phyloP scores from a whole-genome alignment of 257 asterid species.

The Nicotiana noctiflora region DNA sequence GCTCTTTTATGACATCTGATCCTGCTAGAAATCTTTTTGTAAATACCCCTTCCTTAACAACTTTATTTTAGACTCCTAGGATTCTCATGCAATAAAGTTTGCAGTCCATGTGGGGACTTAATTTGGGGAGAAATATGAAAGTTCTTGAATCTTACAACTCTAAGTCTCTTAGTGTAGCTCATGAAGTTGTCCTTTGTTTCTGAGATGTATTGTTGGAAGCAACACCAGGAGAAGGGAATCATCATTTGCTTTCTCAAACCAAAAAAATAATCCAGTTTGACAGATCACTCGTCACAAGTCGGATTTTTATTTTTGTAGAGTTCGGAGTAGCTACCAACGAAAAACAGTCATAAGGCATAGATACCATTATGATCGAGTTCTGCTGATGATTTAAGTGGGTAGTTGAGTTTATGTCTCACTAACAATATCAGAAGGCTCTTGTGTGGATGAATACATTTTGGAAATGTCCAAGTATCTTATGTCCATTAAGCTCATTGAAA shows the following conservation, averaged over 20 bases:
- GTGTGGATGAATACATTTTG: background rate
- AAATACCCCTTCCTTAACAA: constrained; percentile 24
- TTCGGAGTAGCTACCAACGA: background rate
- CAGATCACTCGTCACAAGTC: background rate
- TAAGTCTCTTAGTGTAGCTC: background rate
- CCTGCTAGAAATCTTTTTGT: constrained; percentile 83
- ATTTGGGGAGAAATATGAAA: background rate
- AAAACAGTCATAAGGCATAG: background rate
- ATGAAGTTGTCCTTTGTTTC: background rate
- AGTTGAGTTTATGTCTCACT: background rate
- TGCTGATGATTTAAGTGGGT: background rate
- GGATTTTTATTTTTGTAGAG: background rate
- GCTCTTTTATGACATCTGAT: constrained; percentile 42
- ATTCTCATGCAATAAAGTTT: background rate
- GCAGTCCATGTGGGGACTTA: background rate
- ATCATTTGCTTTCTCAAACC: background rate
- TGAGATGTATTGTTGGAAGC: background rate
- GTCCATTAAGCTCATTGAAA: background rate
- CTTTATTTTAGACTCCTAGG: background rate
- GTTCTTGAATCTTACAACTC: background rate
- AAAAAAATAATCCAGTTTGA: background rate
- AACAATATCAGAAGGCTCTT: background rate
- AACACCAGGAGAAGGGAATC: background rate
- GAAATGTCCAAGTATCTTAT: background rate
- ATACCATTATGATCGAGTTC: background rate